Evolutionary conservation across 176 grass and related monocot genomes (phyloP).

Genomic region (Puya raimondii): DNA sequence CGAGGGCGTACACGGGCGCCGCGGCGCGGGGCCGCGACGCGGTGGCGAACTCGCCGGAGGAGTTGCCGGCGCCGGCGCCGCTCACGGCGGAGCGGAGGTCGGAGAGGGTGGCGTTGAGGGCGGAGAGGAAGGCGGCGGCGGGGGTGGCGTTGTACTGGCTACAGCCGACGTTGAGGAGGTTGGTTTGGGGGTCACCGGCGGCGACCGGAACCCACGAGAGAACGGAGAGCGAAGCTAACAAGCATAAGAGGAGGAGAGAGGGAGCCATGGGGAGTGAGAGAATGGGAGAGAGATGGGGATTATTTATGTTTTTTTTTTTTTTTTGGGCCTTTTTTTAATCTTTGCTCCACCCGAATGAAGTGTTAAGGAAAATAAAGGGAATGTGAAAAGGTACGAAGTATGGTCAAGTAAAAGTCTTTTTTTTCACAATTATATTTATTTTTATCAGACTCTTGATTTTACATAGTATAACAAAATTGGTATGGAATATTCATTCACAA

Average conservation of each 20-base stretch:
- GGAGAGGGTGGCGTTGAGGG: constrained; percentile 44
- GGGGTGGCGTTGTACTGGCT: constrained; percentile 62
- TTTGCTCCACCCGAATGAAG: no score
- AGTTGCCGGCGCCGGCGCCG: not conserved
- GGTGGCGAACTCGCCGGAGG: constrained; percentile 36
- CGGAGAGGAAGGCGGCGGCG: constrained; percentile 28
- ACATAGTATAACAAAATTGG: no score
- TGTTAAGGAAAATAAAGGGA: no score
- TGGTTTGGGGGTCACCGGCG: constrained; percentile 41
- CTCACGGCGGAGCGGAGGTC: constrained; percentile 27
- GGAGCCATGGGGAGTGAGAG: constrained; percentile 4
- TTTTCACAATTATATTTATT: no score
- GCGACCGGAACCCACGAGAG: constrained; percentile 15
- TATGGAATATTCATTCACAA: no score
- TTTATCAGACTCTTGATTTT: no score
- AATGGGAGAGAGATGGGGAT: not conserved
- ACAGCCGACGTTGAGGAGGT: constrained; percentile 44
- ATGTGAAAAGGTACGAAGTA: no score
- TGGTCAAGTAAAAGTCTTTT: no score
- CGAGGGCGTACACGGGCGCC: constrained; percentile 40
- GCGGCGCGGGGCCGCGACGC: constrained; percentile 27
- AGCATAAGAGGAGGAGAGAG: not conserved
- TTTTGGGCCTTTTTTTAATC: no score
- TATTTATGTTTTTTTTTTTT: no score
- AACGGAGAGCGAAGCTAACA: constrained; percentile 2